phyloP scores from a whole-genome alignment of 2,329 filamentous ascomycete species.

The Periconia macrospinosa region DNA sequence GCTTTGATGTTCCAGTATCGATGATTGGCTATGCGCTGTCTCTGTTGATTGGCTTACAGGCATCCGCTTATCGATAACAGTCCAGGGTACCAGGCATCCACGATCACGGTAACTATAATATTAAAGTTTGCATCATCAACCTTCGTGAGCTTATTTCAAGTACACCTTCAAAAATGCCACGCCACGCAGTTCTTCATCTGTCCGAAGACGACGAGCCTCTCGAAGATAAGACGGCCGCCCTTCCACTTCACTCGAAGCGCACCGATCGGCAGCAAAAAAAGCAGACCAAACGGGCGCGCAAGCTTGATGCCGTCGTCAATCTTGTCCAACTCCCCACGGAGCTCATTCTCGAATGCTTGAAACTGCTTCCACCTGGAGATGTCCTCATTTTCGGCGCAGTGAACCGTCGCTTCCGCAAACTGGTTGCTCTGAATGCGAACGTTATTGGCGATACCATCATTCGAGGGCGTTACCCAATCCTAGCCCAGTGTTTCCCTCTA shows the following conservation, averaged over 20 bases:
- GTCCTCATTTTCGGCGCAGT: constrained; percentile 51
- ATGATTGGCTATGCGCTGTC: too few species aligned
- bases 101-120: too few species aligned
- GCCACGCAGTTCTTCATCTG: constrained; percentile 12
- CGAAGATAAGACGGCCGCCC: constrained; percentile 53
- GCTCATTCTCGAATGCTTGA: constrained; percentile 53
- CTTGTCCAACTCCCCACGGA: constrained; percentile 58
- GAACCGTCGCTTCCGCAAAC: constrained; percentile 46
- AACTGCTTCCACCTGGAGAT: constrained; percentile 54
- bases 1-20: too few species aligned
- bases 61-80: too few species aligned
- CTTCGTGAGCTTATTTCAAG: not conserved
- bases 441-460: constrained; percentile 51
- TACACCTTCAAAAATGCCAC: constrained; percentile 21
- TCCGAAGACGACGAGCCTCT: constrained; percentile 49
- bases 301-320: constrained; percentile 34
- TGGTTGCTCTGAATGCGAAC: constrained; percentile 50
- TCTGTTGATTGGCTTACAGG: too few species aligned
- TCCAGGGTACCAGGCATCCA: too few species aligned
- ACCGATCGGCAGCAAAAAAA: constrained; percentile 53
- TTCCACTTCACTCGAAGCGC: constrained; percentile 56
- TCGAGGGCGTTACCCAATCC: constrained; percentile 51
- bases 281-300: constrained; percentile 32
- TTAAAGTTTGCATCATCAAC: not conserved
- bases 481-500: constrained; percentile 55